Conservation (phyloP, 2,329 filamentous ascomycete species). For the Fusarium robinianum region DNA sequence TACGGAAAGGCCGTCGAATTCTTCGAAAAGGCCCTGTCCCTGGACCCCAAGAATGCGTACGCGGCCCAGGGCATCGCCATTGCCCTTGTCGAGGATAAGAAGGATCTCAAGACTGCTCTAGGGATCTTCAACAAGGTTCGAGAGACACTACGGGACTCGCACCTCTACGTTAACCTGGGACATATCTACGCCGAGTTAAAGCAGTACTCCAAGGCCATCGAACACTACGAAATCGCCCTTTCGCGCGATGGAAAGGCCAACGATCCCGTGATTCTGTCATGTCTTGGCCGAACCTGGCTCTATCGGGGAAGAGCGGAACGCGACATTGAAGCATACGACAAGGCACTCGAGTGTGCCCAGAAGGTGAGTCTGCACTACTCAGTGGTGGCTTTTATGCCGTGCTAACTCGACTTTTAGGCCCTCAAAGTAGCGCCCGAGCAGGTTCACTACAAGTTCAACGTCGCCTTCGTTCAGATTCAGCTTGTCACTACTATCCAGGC, state of each 20-base stretch:
- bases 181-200: slow-evolving; percentile 90
- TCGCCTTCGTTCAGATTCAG: slow-evolving; percentile 96
- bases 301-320: slow-evolving; percentile 71
- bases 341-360: slow-evolving; percentile 63
- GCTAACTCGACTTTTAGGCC: slow-evolving; percentile 55
- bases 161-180: slow-evolving; percentile 89
- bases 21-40: slow-evolving; percentile 92
- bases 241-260: slow-evolving; percentile 74
- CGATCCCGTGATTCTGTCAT: slow-evolving; percentile 80
- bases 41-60: slow-evolving; percentile 95
- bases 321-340: slow-evolving; percentile 61
- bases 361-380: slow-evolving; percentile 53
- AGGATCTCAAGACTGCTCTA: slow-evolving; percentile 80
- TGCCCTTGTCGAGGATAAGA: slow-evolving; percentile 91
- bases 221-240: slow-evolving; percentile 88
- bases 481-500: slow-evolving; percentile 80
- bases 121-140: slow-evolving; percentile 88
- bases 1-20: slow-evolving; percentile 96
- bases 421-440: slow-evolving; percentile 80
- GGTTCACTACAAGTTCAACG: slow-evolving; percentile 93
- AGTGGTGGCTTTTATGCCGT: not conserved
- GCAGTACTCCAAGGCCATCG: slow-evolving; percentile 89
- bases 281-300: slow-evolving; percentile 85
- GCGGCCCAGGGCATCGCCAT: slow-evolving; percentile 96
- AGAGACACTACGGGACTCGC: slow-evolving; percentile 86